Percentiles rank a stretch among this genome's conserved stretches.
Evolutionary conservation across 2,329 filamentous ascomycete genomes (phyloP).

Genomic region (Paramyrothecium roridum): DNA sequence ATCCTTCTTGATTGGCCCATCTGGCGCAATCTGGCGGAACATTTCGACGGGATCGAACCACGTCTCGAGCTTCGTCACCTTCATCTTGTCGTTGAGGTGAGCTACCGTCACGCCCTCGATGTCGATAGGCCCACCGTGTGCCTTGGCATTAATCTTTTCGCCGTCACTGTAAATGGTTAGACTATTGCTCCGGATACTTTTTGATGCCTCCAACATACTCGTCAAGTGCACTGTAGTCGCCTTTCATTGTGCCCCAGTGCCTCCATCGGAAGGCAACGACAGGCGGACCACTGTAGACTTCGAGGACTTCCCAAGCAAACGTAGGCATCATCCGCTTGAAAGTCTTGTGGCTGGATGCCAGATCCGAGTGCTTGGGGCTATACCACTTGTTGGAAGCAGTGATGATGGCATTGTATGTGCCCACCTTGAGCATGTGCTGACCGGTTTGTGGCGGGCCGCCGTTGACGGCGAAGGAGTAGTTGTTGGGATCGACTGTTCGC

Average conservation of each 20-base stretch:
- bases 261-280: conserved; percentile 62
- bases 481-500: conserved; percentile 59
- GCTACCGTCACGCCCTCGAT: conserved; percentile 63
- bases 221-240: conserved; percentile 63
- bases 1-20: neutral
- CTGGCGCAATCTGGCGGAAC: conserved; percentile 56
- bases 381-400: conserved; percentile 59
- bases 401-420: conserved; percentile 68
- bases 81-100: conserved; percentile 56
- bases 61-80: conserved; percentile 56
- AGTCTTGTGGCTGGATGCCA: conserved; percentile 63
- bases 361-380: conserved; percentile 58
- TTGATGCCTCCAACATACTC: conserved; percentile 41
- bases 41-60: conserved; percentile 66
- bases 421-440: conserved; percentile 64
- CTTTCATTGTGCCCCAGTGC: conserved; percentile 66
- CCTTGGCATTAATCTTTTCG: conserved; percentile 60
- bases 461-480: conserved; percentile 64
- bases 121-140: conserved; percentile 58
- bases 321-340: conserved; percentile 73
- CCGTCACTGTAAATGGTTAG: conserved; percentile 42
- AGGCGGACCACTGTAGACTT: conserved; percentile 64
- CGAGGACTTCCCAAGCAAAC: conserved; percentile 68
- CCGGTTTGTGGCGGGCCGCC: conserved; percentile 53
- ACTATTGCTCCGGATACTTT: neutral